Evolutionary conservation across 176 grass and related monocot genomes (phyloP).

Genomic region (Calamus simplicifolius): DNA sequence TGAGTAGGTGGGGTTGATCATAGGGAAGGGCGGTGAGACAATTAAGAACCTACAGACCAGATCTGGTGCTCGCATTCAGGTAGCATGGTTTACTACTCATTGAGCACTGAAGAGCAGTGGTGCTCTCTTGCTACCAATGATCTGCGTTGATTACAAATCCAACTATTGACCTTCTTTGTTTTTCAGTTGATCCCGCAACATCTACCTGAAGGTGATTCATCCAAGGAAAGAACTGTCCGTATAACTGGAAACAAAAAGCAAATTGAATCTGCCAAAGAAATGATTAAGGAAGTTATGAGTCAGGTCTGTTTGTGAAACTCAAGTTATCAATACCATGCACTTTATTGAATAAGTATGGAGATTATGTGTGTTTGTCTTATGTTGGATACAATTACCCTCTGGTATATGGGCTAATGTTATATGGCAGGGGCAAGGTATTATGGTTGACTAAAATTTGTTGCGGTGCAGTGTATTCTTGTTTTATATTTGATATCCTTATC

Average conservation of each 20-base stretch:
- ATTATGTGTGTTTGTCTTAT: no score
- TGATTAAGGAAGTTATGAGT: conserved; percentile 86
- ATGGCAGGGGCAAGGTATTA: no score
- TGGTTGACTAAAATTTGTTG: no score
- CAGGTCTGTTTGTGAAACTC: conserved; percentile 40
- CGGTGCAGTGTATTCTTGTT: no score
- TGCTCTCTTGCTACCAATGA: no score
- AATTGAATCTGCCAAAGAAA: conserved; percentile 79
- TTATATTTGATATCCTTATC: no score
- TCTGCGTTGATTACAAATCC: no score
- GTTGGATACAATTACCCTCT: no score
- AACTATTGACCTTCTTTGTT: conserved; percentile 1
- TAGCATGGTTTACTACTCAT: conserved; percentile 4
- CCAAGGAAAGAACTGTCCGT: conserved; percentile 73
- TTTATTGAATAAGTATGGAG: no score
- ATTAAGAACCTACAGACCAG: conserved; percentile 80
- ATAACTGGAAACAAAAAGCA: conserved; percentile 86
- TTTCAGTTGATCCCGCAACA: conserved; percentile 81
- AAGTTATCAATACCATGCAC: no score
- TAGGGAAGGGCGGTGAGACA: conserved; percentile 90
- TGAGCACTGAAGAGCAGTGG: no score
- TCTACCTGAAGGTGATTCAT: conserved; percentile 62
- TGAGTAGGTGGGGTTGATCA: conserved; percentile 74
- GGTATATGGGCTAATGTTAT: no score
- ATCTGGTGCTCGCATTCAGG: conserved; percentile 97